Conservation (phyloP, 345 rosid species). For the Kandelia obovata region DNA sequence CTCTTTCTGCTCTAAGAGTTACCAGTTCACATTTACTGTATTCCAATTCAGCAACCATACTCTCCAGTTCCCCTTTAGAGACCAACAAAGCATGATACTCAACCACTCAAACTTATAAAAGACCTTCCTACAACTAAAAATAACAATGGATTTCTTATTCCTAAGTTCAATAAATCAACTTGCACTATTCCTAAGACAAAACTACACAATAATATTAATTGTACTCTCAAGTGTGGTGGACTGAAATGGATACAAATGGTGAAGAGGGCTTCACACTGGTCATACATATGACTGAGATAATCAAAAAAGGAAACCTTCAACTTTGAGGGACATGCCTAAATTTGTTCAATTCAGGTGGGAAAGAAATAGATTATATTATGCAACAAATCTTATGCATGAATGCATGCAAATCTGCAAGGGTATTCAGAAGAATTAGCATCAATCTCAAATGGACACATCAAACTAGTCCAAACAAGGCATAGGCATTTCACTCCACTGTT, state of each 20-base stretch:
- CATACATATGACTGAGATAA: too few species aligned
- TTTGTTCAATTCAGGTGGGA: neutral
- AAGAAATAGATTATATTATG: neutral
- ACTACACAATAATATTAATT: too few species aligned
- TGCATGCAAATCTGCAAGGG: too few species aligned
- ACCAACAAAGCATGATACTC: conserved; percentile 19
- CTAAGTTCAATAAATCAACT: too few species aligned
- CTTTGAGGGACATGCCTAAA: neutral
- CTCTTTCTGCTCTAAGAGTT: conserved; percentile 74
- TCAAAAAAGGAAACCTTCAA: neutral
- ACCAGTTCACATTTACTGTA: conserved; percentile 62
- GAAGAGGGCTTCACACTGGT: too few species aligned
- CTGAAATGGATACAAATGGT: too few species aligned
- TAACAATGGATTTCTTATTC: too few species aligned
- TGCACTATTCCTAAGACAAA: too few species aligned
- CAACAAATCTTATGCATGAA: neutral
- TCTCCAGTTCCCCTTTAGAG: conserved; percentile 71
- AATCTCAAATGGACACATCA: neutral
- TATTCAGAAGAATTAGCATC: neutral
- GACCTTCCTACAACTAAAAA: too few species aligned
- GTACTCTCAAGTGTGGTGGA: too few species aligned
- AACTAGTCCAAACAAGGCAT: neutral
- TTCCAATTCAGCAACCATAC: conserved; percentile 54
- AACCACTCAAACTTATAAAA: conserved; percentile 1
- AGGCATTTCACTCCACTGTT: neutral